A percentile compares a stretch with the other conserved stretches of the same genome.
phyloP scores from a whole-genome alignment of 2,329 filamentous ascomycete species.

The Penicillium frequentans region DNA sequence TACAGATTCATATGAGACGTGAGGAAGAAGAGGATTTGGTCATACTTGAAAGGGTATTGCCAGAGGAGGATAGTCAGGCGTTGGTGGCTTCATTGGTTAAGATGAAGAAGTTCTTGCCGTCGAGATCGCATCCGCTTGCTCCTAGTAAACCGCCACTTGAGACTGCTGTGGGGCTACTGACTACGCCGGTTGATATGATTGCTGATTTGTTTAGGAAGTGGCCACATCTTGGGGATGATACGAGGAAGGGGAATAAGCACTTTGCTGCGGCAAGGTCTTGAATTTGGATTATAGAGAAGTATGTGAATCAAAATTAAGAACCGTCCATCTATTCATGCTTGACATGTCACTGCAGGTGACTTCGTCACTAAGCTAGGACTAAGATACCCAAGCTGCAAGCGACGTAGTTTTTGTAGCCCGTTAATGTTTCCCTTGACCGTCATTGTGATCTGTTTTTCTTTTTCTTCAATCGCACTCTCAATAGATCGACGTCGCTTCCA shows the following conservation, averaged over 20 bases:
- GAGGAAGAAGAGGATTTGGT: constrained; percentile 54
- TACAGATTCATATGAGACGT: constrained; percentile 51
- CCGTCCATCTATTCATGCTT: constrained; percentile 1
- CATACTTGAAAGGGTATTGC: constrained; percentile 46
- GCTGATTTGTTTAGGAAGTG: constrained; percentile 59
- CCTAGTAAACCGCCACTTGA: constrained; percentile 58
- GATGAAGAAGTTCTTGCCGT: constrained; percentile 56
- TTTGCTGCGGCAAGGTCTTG: background rate
- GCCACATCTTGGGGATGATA: constrained; percentile 30
- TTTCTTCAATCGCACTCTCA: background rate
- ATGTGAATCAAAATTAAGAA: background rate
- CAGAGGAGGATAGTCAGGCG: constrained; percentile 33
- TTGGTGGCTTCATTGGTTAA: constrained; percentile 48
- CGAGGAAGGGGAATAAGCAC: background rate
- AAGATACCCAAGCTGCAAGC: constrained; percentile 11
- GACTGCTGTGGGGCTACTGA: constrained; percentile 54
- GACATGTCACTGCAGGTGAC: constrained; percentile 10
- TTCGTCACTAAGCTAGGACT: constrained; percentile 7
- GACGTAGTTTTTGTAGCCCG: constrained; percentile 13
- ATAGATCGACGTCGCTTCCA: constrained; percentile 29
- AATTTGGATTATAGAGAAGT: background rate
- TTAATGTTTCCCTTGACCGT: background rate
- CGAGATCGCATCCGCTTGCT: constrained; percentile 52
- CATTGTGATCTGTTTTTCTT: background rate
- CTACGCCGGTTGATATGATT: constrained; percentile 58